A percentile compares a stretch with the other conserved stretches of the same genome.
These are phyloP conservation scores for Elsinoe perseae DNA, from an alignment of 2,329 filamentous ascomycete species.

Conservation along the genomic window DNA sequence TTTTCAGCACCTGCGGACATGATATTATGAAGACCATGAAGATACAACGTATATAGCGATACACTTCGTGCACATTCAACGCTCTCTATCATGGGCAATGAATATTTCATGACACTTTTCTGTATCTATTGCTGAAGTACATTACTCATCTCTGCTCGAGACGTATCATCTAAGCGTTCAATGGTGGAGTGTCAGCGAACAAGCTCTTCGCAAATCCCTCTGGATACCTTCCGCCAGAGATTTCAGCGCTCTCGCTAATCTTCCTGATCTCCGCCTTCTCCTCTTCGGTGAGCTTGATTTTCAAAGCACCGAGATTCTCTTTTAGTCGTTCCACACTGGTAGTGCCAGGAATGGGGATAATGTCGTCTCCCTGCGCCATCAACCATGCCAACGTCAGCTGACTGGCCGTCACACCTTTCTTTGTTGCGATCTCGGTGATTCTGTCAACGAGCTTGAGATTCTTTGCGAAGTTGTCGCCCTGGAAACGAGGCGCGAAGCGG, in stretches of 20 bases:
- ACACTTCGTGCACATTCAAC: neutral
- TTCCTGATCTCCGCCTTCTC: slow-evolving; percentile 33
- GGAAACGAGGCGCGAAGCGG: slow-evolving; percentile 41
- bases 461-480: slow-evolving; percentile 46
- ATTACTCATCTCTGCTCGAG: neutral
- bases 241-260: slow-evolving; percentile 29
- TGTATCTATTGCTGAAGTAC: neutral
- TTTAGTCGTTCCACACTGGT: slow-evolving; percentile 41
- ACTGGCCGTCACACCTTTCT: slow-evolving; percentile 48
- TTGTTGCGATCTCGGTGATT: slow-evolving; percentile 43
- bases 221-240: slow-evolving; percentile 34
- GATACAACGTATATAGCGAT: neutral
- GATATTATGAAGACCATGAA: neutral
- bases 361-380: slow-evolving; percentile 44
- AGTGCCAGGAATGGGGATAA: slow-evolving; percentile 28
- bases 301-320: slow-evolving; percentile 36
- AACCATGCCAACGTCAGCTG: slow-evolving; percentile 59
- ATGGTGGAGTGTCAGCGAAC: slow-evolving; percentile 36
- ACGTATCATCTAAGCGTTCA: slow-evolving; percentile 15
- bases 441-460: slow-evolving; percentile 49
- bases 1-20: slow-evolving; percentile 1
- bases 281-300: slow-evolving; percentile 31
- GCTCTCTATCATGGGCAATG: neutral
- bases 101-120: neutral
- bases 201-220: slow-evolving; percentile 28